Evolutionary conservation across 371 early-diverging fungal genomes (phyloP).

Genomic region (Apophysomyces trapeziformis): DNA sequence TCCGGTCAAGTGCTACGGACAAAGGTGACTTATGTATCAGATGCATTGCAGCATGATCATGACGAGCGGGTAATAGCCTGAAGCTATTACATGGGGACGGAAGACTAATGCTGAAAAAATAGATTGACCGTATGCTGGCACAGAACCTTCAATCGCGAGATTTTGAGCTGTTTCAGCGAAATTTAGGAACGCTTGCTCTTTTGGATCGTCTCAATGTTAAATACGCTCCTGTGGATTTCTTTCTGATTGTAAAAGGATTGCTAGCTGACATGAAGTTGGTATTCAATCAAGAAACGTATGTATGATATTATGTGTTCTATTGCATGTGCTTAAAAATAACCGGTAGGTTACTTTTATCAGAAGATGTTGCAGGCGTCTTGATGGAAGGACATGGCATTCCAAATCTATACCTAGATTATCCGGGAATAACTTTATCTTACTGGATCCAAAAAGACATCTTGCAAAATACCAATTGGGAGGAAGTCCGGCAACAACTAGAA

Average conservation of each 20-base stretch:
- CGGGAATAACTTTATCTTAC: conserved; percentile 61
- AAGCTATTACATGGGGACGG: background rate
- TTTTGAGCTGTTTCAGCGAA: conserved; percentile 50
- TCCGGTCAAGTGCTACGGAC: conserved; percentile 47
- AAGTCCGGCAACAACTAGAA: conserved; percentile 33
- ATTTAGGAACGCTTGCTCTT: conserved; percentile 55
- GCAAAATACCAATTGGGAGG: conserved; percentile 45
- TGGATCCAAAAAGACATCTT: conserved; percentile 51
- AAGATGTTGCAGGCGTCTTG: conserved; percentile 43
- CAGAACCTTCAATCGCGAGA: conserved; percentile 51
- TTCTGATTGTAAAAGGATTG: conserved; percentile 50
- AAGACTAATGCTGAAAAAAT: background rate
- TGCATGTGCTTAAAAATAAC: background rate
- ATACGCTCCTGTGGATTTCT: conserved; percentile 56
- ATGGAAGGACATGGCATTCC: conserved; percentile 64
- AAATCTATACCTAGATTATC: conserved; percentile 48
- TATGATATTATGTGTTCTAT: background rate
- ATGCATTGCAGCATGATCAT: conserved; percentile 52
- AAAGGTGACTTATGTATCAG: conserved; percentile 63
- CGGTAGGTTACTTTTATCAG: conserved; percentile 27
- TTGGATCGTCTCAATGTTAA: conserved; percentile 58
- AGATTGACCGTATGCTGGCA: conserved; percentile 56
- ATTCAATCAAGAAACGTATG: conserved; percentile 56
- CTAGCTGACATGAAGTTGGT: conserved; percentile 96
- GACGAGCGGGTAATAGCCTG: conserved; percentile 46